Percentiles rank a stretch among this genome's conserved stretches.
These are phyloP conservation scores for Rutidosis leptorrhynchoides DNA, from an alignment of 129 eudicot genomes.

Conservation along the genomic window DNA sequence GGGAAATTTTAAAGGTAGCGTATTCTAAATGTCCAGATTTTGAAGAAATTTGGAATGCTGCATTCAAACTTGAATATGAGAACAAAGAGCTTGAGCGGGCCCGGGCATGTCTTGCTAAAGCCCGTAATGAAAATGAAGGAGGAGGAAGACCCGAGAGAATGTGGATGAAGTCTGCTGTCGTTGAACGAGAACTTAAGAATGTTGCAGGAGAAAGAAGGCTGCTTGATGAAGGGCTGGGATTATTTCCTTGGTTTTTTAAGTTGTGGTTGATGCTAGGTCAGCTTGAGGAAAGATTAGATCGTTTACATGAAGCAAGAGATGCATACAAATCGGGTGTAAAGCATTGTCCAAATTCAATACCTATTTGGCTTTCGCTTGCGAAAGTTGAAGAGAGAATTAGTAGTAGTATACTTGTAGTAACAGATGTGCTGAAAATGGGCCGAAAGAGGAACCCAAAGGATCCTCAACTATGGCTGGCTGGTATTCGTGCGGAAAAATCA, in stretches of 20 bases:
- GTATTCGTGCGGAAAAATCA: too few species aligned
- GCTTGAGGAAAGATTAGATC: not conserved
- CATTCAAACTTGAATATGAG: not conserved
- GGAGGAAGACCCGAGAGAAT: not conserved
- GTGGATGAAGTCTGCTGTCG: conserved; percentile 8
- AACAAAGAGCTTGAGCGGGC: not conserved
- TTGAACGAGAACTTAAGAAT: not conserved
- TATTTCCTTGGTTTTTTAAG: not conserved
- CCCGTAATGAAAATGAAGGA: not conserved
- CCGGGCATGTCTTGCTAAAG: not conserved
- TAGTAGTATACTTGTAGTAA: too few species aligned
- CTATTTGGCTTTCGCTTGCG: not conserved
- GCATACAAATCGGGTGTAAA: not conserved
- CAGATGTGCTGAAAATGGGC: too few species aligned
- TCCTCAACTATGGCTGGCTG: not conserved
- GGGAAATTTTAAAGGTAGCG: not conserved
- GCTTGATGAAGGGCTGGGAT: not conserved
- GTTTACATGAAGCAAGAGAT: not conserved
- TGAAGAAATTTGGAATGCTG: not conserved
- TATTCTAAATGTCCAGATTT: not conserved
- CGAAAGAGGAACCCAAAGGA: not conserved
- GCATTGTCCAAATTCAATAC: not conserved
- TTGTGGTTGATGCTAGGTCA: not conserved
- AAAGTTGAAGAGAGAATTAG: not conserved
- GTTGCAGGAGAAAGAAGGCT: not conserved